phyloP scores from a whole-genome alignment of 805 yeast genomes.

The Huiozyma naganishii region DNA sequence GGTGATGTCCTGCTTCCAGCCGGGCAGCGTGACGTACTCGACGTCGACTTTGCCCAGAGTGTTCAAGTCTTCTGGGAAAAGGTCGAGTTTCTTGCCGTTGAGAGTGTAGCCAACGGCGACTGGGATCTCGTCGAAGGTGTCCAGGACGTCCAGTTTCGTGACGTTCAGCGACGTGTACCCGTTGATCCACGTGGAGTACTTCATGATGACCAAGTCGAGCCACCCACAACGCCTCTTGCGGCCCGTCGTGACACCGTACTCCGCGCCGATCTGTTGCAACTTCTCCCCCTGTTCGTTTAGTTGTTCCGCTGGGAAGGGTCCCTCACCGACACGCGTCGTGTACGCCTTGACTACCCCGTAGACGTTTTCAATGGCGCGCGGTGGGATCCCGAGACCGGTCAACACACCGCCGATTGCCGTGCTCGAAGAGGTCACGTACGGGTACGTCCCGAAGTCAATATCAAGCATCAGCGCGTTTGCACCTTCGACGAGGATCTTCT shows the following conservation, averaged over 20 bases:
- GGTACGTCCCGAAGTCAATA: conserved; percentile 95
- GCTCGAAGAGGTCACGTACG: conserved; percentile 89
- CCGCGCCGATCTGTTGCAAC: conserved; percentile 87
- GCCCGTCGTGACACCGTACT: conserved; percentile 96
- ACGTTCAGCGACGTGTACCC: conserved; percentile 93
- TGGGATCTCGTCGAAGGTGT: conserved; percentile 76
- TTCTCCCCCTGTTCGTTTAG: conserved; percentile 77
- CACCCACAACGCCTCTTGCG: conserved; percentile 99
- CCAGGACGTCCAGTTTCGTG: conserved; percentile 92
- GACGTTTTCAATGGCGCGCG: conserved; percentile 63
- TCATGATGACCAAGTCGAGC: conserved; percentile 91
- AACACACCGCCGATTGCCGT: conserved; percentile 97
- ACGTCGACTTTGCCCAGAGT: conserved; percentile 84
- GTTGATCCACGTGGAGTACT: conserved; percentile 82
- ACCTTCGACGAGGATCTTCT: conserved; percentile 90
- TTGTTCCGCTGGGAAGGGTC: conserved; percentile 98
- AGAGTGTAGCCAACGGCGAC: conserved; percentile 77
- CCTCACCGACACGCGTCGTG: conserved; percentile 98
- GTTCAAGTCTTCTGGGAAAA: conserved; percentile 88
- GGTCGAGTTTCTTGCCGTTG: conserved; percentile 61
- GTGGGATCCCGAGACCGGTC: conserved; percentile 96
- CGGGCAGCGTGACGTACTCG: conserved; percentile 82
- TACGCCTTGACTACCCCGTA: conserved; percentile 98
- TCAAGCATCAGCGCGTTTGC: conserved; percentile 98
- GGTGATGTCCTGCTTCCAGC: conserved; percentile 86